phyloP scores from a whole-genome alignment of 768 basidiomycete genomes.

The Lenzites betulinus region DNA sequence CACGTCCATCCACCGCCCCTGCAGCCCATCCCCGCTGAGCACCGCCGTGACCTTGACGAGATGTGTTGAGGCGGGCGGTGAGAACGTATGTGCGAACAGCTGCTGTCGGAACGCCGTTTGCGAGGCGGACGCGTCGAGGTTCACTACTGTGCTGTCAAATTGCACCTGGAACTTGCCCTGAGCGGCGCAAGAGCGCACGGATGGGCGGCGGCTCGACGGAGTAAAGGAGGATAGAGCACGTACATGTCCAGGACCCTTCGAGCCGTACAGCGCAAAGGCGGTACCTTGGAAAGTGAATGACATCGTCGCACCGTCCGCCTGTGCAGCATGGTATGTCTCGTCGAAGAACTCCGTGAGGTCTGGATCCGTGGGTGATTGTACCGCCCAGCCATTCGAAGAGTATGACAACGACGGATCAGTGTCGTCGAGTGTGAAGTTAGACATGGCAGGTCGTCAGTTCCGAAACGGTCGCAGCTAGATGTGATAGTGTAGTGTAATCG shows the following conservation, averaged over 20 bases:
- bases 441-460: background rate
- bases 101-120: constrained; percentile 27
- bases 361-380: constrained; percentile 26
- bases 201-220: background rate
- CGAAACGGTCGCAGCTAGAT: too few species aligned
- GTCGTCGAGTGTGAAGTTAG: constrained; percentile 37
- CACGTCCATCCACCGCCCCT: constrained; percentile 31
- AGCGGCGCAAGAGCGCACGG: background rate
- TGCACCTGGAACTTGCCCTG: constrained; percentile 29
- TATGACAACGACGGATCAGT: constrained; percentile 26
- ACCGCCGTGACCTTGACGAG: constrained; percentile 25
- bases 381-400: constrained; percentile 26
- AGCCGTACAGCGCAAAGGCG: constrained; percentile 30
- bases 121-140: constrained; percentile 23
- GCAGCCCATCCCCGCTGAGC: constrained; percentile 7
- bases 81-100: constrained; percentile 26
- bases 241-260: constrained; percentile 34
- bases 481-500: background rate
- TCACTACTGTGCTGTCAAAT: constrained; percentile 26
- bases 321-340: constrained; percentile 31
- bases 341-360: constrained; percentile 26
- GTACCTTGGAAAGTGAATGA: constrained; percentile 26
- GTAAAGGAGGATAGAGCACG: constrained; percentile 4
- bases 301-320: constrained; percentile 26
- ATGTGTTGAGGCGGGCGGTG: constrained; percentile 15